Evolutionary conservation across 2,329 filamentous ascomycete genomes (phyloP), one percentile per base, ranked within the genome.

Genomic region (Erysiphe pulchra): DNA sequence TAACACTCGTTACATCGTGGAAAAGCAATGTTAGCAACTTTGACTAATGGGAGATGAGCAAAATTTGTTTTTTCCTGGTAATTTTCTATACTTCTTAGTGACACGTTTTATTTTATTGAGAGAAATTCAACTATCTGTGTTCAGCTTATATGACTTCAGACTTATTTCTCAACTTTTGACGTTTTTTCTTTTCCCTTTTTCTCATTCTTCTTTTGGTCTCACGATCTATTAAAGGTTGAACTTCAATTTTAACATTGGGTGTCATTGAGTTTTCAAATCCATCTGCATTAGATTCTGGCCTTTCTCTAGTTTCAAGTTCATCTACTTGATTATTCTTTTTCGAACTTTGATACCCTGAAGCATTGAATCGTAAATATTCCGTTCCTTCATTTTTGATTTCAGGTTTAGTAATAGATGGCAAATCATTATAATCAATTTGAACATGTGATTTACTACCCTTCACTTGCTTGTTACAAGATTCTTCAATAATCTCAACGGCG

Each of bases 171-270:
- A 47, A 16, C 44, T 51, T 50, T 31, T 46, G 42, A 13, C 47
- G 40, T 32, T 47, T 48, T 48, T 46, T 53, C 47, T 51, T 51
- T 28, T 51, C 52, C 39, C 48, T 52, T 34, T 50, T 52, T 31
- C 51, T 49, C 42, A 48, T 45, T 31, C 47, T 51, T 32, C 48
- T 51, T 38, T 45, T 45, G 33, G 48, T 47, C n/a, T 48, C 48
- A 16, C 46, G 33, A 40, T 49, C 47, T 39, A 49, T 46, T 30
- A 42, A 5, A 14, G 10, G 9, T 31, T 4, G 14, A 13, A 31
- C 6, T 14, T 42, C 20, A 9, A 4, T 9, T 11, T 42, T 14
- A 42, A n/a, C 12, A 14, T 42, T 42, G 28, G 24, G 10, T 13
- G 12, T 30, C 14, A 7, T n/a, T 9, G 18, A 8, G 5, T 39